phyloP scores from a whole-genome alignment of 2,329 filamentous ascomycete species.

The Diatrype stigma region DNA sequence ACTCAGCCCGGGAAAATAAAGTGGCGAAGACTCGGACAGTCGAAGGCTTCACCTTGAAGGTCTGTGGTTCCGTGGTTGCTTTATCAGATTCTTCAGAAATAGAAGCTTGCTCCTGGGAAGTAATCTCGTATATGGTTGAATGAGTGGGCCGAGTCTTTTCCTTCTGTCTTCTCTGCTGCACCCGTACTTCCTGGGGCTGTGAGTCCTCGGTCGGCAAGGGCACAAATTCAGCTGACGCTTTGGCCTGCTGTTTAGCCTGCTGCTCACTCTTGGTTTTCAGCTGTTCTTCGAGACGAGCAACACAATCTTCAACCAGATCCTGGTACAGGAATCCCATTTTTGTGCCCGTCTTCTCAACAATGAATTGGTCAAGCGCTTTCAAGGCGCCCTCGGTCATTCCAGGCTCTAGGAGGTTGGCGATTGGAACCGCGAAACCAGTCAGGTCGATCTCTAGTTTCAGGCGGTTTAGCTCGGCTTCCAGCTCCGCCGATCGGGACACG shows the following conservation, averaged over 20 bases:
- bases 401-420: constrained; percentile 38
- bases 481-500: constrained; percentile 23
- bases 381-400: constrained; percentile 33
- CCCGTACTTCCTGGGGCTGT: constrained; percentile 15
- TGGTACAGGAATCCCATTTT: constrained; percentile 41
- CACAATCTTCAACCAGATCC: constrained; percentile 35
- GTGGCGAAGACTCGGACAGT: constrained; percentile 35
- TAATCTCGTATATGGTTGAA: constrained; percentile 31
- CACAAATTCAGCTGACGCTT: constrained; percentile 16
- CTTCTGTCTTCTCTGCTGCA: constrained; percentile 35
- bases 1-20: constrained; percentile 26
- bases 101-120: neutral
- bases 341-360: constrained; percentile 33
- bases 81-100: neutral
- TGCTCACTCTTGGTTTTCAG: constrained; percentile 14
- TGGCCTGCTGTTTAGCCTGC: constrained; percentile 6
- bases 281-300: constrained; percentile 28
- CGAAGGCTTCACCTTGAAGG: constrained; percentile 33
- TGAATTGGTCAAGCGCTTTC: constrained; percentile 30
- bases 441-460: constrained; percentile 37
- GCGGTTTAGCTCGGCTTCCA: constrained; percentile 35
- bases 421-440: constrained; percentile 34
- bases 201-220: constrained; percentile 12
- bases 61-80: constrained; percentile 1
- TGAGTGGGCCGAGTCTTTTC: constrained; percentile 39